Evolutionary conservation across 2,329 filamentous ascomycete species (phyloP).

Genomic region (Rutstroemia sp.): DNA sequence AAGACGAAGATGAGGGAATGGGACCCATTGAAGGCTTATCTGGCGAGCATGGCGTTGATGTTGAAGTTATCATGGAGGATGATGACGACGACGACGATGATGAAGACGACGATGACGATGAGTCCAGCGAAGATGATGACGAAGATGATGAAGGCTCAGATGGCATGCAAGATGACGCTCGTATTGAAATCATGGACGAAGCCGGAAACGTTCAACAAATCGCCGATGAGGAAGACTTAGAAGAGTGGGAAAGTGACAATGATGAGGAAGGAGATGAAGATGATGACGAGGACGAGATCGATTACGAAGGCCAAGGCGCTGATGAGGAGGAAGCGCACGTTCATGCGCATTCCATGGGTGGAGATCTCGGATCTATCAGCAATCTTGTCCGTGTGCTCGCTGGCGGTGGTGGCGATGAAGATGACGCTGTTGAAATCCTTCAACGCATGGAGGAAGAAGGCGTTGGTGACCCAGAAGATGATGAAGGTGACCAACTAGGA

Average conservation of each 20-base stretch:
- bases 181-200: slow-evolving; percentile 55
- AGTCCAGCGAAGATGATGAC: slow-evolving; percentile 43
- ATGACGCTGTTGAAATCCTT: slow-evolving; percentile 31
- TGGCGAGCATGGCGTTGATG: slow-evolving; percentile 50
- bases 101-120: slow-evolving; percentile 26
- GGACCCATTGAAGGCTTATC: slow-evolving; percentile 74
- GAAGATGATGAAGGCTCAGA: slow-evolving; percentile 42
- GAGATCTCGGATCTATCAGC: slow-evolving; percentile 38
- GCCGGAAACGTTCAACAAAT: slow-evolving; percentile 43
- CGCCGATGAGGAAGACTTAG: slow-evolving; percentile 51
- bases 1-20: slow-evolving; percentile 76
- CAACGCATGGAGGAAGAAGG: slow-evolving; percentile 35
- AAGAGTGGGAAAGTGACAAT: slow-evolving; percentile 56
- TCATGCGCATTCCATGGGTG: slow-evolving; percentile 34
- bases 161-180: slow-evolving; percentile 36
- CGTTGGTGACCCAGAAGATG: slow-evolving; percentile 36
- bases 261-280: slow-evolving; percentile 43
- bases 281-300: slow-evolving; percentile 41
- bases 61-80: slow-evolving; percentile 78
- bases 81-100: slow-evolving; percentile 48
- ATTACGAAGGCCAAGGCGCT: slow-evolving; percentile 49
- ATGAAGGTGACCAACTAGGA: slow-evolving; percentile 36
- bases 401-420: slow-evolving; percentile 18
- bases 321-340: slow-evolving; percentile 44
- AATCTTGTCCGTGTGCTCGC: slow-evolving; percentile 48